Evolutionary conservation across 2,329 filamentous ascomycete species (phyloP).

Genomic region (Pestalotiopsis sp.): DNA sequence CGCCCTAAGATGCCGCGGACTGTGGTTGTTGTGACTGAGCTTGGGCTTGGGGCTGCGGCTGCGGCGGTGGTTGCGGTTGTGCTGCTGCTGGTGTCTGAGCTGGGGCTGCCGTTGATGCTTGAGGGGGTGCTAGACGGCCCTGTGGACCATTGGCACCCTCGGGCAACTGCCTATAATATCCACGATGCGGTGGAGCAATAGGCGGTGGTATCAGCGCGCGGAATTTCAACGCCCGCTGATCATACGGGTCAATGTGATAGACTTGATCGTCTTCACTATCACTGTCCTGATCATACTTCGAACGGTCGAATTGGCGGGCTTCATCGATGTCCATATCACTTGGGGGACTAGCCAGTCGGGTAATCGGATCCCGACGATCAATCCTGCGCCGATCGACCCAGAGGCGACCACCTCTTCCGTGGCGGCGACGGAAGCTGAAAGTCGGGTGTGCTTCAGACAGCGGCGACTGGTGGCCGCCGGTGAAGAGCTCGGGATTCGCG

Average conservation of each 20-base stretch:
- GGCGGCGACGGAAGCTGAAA: constrained; percentile 79
- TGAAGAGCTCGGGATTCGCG: constrained; percentile 42
- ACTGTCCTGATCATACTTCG: constrained; percentile 87
- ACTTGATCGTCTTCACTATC: constrained; percentile 74
- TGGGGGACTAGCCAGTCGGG: constrained; percentile 25
- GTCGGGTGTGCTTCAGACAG: constrained; percentile 39
- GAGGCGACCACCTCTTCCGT: constrained; percentile 81
- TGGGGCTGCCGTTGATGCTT: constrained; percentile 17
- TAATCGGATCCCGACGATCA: constrained; percentile 3
- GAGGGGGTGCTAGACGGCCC: constrained; percentile 27
- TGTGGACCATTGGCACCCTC: constrained; percentile 29
- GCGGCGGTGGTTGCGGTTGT: constrained; percentile 17
- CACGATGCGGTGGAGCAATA: constrained; percentile 13
- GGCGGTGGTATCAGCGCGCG: constrained; percentile 60
- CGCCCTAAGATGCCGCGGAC: constrained; percentile 6
- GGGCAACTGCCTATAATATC: constrained; percentile 40
- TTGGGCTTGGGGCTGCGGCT: constrained; percentile 11
- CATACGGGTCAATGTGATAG: constrained; percentile 76
- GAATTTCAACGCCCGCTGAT: constrained; percentile 61
- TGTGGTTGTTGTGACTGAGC: constrained; percentile 15
- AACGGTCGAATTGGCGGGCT: constrained; percentile 63
- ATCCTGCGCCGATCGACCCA: constrained; percentile 78
- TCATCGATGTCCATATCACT: constrained; percentile 28
- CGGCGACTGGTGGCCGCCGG: constrained; percentile 24
- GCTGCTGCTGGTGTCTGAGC: constrained; percentile 12